phyloP scores from a whole-genome alignment of 2,329 filamentous ascomycete genomes.

The Xylaria sp. region DNA sequence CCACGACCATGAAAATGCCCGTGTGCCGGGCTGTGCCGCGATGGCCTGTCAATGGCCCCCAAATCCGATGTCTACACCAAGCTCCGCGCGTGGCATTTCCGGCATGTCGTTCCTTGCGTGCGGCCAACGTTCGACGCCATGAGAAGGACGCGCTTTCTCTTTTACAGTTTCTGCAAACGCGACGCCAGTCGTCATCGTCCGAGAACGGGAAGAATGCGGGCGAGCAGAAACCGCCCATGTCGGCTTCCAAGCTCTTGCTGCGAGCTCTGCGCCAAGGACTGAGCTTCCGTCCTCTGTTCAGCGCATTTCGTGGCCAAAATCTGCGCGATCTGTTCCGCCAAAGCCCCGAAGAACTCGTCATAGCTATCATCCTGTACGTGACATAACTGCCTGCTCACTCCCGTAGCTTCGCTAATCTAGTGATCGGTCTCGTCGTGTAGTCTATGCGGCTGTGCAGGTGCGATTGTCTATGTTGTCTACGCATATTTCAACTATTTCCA shows the following conservation, averaged over 20 bases:
- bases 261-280: constrained; percentile 32
- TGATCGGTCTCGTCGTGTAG: constrained; percentile 25
- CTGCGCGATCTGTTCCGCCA: constrained; percentile 37
- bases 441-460: constrained; percentile 31
- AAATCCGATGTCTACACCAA: constrained; percentile 20
- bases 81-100: constrained; percentile 8
- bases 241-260: constrained; percentile 25
- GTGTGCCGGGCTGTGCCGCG: constrained; percentile 18
- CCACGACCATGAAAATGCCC: constrained; percentile 17
- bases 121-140: constrained; percentile 4
- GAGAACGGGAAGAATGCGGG: constrained; percentile 16
- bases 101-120: constrained; percentile 7
- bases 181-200: constrained; percentile 24
- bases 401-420: constrained; percentile 22
- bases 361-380: constrained; percentile 40
- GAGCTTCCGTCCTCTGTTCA: constrained; percentile 34
- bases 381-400: not conserved
- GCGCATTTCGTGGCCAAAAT: constrained; percentile 36
- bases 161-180: constrained; percentile 23
- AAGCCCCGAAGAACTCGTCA: constrained; percentile 41
- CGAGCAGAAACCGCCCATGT: constrained; percentile 25
- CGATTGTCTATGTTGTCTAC: constrained; percentile 37
- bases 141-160: constrained; percentile 12
- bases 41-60: constrained; percentile 15
- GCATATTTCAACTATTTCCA: constrained; percentile 54